A percentile compares a stretch with the other conserved stretches of the same genome.
Evolutionary conservation across 257 asterid genomes (phyloP).

Genomic region (Penstemon barbatus): DNA sequence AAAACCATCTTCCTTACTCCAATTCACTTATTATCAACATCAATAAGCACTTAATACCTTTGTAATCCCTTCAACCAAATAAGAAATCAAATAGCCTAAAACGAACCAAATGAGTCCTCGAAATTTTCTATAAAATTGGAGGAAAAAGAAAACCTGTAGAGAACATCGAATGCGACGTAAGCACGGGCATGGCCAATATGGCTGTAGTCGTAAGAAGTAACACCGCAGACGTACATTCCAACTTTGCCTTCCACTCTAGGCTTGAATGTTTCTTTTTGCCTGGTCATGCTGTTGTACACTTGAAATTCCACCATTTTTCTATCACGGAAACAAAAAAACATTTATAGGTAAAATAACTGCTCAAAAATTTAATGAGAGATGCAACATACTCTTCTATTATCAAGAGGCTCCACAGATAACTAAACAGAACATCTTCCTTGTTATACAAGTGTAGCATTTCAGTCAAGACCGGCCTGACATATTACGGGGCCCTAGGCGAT

Average conservation of each 20-base stretch:
- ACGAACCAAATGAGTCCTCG: background rate
- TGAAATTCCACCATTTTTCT: constrained; percentile 36
- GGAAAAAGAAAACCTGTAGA: constrained; percentile 49
- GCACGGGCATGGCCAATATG: constrained; percentile 96
- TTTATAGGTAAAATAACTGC: too few species aligned
- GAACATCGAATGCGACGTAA: constrained; percentile 79
- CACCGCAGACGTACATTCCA: constrained; percentile 82
- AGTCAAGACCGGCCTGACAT: too few species aligned
- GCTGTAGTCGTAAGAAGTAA: constrained; percentile 79
- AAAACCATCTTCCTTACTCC: background rate
- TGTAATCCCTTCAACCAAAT: background rate
- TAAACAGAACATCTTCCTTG: too few species aligned
- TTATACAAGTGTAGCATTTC: too few species aligned
- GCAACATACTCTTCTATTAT: too few species aligned
- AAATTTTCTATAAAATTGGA: background rate
- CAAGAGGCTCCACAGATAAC: too few species aligned
- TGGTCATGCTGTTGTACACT: constrained; percentile 63
- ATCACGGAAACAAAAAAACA: too few species aligned
- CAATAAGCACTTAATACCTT: background rate
- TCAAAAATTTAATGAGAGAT: too few species aligned
- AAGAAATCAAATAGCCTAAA: background rate
- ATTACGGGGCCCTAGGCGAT: too few species aligned
- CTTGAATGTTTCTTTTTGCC: constrained; percentile 64
- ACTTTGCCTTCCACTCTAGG: constrained; percentile 64
- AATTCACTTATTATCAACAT: background rate